Evolutionary conservation across 345 rosid genomes (phyloP), one percentile per base, ranked within the genome.

Genomic region (Leavenworthia alabamica): DNA sequence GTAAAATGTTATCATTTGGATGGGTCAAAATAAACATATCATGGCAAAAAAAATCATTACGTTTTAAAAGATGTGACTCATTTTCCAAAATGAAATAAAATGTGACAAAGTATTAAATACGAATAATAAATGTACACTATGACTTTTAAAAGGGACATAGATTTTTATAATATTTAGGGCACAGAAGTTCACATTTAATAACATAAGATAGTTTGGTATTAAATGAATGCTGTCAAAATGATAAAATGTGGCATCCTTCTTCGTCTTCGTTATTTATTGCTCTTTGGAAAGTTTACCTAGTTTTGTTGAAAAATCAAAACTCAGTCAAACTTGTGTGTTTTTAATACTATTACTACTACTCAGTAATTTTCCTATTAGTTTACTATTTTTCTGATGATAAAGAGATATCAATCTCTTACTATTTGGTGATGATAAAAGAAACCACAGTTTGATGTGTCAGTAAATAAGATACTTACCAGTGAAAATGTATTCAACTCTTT

Each of bases 141-240:
- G n/a, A n/a, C n/a, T n/a, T n/a, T n/a, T n/a, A n/a, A n/a, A 53
- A 56, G 16, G 40, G 64, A 69, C 49, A 44, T 12, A 9, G 37
- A 17, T 43, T 5, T 12, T 36, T 26, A 62, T 53, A 31, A 45
- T 44, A 26, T 41, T 20, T 47, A 20, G 47, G 15, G 20, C 33
- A 52, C 62, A 68, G 54, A 60, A 60, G 60, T 13, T 60, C 41
- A 61, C 64, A 62, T 54, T 63, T 63, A 63, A 32, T 71, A 56
- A 47, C 75, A 56, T 56, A 56, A 62, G 40, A 63, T 56, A 47
- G 70, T 40, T 40, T 63, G 47, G 48, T 53, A 56, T 37, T 56
- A 15, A 71, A 29, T 71, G 64, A 63, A 71, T 49, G 75, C 64
- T 20, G 74, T 56, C 52, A 40, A 62, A 23, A 55, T 36, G 6